phyloP scores from a whole-genome alignment of 1,284 basidiomycete genomes.

The Tylopilus sp. region DNA sequence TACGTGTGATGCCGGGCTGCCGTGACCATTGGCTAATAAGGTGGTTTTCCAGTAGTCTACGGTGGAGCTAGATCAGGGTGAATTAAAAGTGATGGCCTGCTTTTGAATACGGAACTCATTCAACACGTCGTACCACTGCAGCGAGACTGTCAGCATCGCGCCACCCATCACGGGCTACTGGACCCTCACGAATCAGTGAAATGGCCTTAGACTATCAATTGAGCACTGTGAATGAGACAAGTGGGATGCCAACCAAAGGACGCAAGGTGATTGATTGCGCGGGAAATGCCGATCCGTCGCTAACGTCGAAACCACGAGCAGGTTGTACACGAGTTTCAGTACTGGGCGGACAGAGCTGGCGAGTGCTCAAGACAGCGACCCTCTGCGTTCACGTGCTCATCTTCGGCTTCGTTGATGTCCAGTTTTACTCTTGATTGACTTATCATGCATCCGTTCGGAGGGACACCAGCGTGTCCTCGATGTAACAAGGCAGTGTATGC shows the following conservation, averaged over 20 bases:
- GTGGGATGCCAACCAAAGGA: too few relatives aligned
- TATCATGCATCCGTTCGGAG: conserved; percentile 64
- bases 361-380: conserved; percentile 9
- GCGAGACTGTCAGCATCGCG: too few relatives aligned
- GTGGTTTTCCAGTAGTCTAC: too few relatives aligned
- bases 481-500: conserved; percentile 72
- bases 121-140: too few relatives aligned
- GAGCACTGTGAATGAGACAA: too few relatives aligned
- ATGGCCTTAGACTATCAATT: too few relatives aligned
- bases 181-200: too few relatives aligned
- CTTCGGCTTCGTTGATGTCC: not conserved
- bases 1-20: conserved; percentile 6
- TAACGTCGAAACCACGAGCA: conserved; percentile 2
- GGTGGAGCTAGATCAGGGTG: too few relatives aligned
- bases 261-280: too few relatives aligned
- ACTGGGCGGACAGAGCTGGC: conserved; percentile 1
- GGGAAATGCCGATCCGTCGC: conserved; percentile 23
- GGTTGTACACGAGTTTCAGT: not conserved
- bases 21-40: not conserved
- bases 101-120: too few relatives aligned
- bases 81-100: not conserved
- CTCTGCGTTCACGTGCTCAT: conserved; percentile 1
- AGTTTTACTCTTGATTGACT: conserved; percentile 3
- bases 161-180: too few relatives aligned
- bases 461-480: conserved; percentile 59